Base-by-base conservation (phyloP, 805 yeast genomes). In the Zygosaccharomyces pseudorouxii region DNA sequence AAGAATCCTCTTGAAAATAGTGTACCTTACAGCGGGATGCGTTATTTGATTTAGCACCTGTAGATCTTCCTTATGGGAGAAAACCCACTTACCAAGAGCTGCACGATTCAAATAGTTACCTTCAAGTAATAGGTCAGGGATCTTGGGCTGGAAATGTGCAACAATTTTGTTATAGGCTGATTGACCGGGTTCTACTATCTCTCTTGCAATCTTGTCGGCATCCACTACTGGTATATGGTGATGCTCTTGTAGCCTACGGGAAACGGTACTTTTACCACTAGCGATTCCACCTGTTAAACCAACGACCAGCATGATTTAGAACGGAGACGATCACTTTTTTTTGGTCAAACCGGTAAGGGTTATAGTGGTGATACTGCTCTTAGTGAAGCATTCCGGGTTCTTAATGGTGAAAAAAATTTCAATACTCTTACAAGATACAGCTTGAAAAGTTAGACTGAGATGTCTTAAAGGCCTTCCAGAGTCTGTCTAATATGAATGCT, bases 241-340 rank as follows among this genome's bases (percentile, higher is more conserved):
- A 9, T 78, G 68, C 8, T 78, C 76, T 4, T 65, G 52, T 9
- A 93, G 68, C 30, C 77, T 65, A 14, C 69, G 61, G 0, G 97
- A 87, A 0, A 87, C 97, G 0, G 98, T 92, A 16, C 96, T 84
- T 61, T 93, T 93, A 2, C 99, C 99, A n/a, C 93, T 78, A 4
- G 97, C 96, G 43, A 93, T 93, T 1, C 97, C 97, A 1, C 99
- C 99, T 0, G 99, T 93, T n/a, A 93, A 76, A 1, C 99, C 99
- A 5, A 93, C 77, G 28, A 93, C 76, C 39, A 93, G 76, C 99
- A 93, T 92, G 22, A 44, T 25, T 28, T 22, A 14, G 6, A 7
- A 16, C 12, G 5, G 33, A 8, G 5, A 25, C 14, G 7, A 22
- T 27, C 27, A 25, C 23, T 27, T 25, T 3, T 25, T 4, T 9